Base-by-base conservation (phyloP, 805 yeast genomes). In the Vanderwaltozyma verrucispora region DNA sequence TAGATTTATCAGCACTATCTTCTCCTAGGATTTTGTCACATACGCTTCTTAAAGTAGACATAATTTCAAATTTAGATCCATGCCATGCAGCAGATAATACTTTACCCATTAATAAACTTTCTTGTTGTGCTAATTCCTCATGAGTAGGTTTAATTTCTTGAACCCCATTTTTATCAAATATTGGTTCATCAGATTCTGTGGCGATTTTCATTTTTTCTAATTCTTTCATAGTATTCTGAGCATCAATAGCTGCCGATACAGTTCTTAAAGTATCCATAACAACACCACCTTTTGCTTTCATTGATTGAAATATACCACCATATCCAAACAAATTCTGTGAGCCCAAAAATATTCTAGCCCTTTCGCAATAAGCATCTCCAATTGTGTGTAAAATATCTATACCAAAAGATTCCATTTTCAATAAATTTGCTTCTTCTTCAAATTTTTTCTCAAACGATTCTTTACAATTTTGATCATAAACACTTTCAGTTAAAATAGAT, bases 391-490 rank as follows among this genome's bases (percentile, higher is more conserved):
- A 68, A 26, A 83, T 80, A 51, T 83, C 87, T 24, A 81, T 60
- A n/a, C 94, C 94, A 60, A 83, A 83, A 17, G 89, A 80, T 57
- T 83, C 92, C 75, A 80, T 73, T 49, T 81, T 82, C 45, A 83
- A 65, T 21, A 77, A 66, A 53, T 88, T 92, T 13, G 94, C 95
- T 59, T 92, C 97, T 50, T 79, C 76, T 43, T 68, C 69, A 47
- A 83, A 70, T 55, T 82, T 80, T 39, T 67, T 68, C 42, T 69
- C 63, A 57, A 86, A 89, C 0, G 80, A 69, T 6, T 59, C 56
- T 36, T 80, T 67, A 28, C 87, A 77, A 24, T 76, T 84, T 0
- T 63, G 65, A 36, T 75, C 77, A 48, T 72, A 71, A 23, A 68
- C 71, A n/a, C 87, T 75, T 50, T 79, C 83, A 2, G 78, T 71